Conservation (phyloP, 306 rosid genomes). For the Quercus wislizeni region DNA sequence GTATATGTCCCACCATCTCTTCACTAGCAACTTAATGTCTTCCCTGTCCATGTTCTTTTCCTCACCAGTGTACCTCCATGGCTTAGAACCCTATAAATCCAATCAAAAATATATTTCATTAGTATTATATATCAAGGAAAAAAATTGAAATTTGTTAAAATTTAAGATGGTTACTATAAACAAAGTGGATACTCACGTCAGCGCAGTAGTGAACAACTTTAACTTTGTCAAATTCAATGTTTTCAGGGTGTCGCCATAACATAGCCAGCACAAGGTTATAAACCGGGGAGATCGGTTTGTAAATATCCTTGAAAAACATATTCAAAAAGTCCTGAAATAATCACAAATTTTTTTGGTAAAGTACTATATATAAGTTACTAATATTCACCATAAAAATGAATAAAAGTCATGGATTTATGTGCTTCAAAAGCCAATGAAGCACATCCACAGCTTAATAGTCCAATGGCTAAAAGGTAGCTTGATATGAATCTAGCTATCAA, state of each 20-base stretch:
- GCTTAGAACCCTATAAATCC: not conserved
- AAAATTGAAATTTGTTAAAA: not conserved
- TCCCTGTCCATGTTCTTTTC: not conserved
- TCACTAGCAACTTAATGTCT: not conserved
- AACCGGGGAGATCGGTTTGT: not conserved
- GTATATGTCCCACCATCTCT: conserved; percentile 5
- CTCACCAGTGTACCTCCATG: not conserved
- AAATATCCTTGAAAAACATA: not conserved
- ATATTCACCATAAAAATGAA: too few species aligned
- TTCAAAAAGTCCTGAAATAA: not conserved
- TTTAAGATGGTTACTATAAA: too few species aligned
- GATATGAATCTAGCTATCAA: too few species aligned
- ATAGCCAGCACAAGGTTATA: not conserved
- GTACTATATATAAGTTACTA: too few species aligned
- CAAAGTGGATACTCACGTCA: not conserved
- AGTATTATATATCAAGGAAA: not conserved
- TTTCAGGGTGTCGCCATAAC: not conserved
- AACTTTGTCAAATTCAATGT: not conserved
- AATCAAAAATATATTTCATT: not conserved
- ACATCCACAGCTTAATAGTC: too few species aligned
- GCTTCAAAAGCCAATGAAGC: too few species aligned
- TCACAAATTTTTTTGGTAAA: too few species aligned
- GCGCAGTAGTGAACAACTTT: not conserved
- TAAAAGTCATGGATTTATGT: too few species aligned
- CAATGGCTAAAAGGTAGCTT: too few species aligned